Base-by-base conservation (phyloP, 176 grass and related monocot species). In the Puya raimondii region DNA sequence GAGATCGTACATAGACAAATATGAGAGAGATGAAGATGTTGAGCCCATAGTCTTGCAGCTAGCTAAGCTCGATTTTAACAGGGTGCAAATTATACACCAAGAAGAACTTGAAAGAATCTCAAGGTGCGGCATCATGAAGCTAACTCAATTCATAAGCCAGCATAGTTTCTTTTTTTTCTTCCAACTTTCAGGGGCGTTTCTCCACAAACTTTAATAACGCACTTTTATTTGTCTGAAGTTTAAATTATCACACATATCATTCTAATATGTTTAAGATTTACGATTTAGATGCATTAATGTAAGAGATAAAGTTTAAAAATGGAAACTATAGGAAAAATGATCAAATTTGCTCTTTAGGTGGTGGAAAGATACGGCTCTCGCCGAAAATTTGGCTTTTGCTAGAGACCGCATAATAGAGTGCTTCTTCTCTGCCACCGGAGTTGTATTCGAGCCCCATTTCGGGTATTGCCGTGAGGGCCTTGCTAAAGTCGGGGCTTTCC, bases 381-480 rank as follows among this genome's bases (percentile, higher is more conserved):
- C 3, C 0, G 4, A 33, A 33, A 33, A 33, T 33, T 27, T 72
- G 0, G 10, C 61, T 17, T 91, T 87, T 53, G 73, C 78, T 1
- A 76, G 84, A 74, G 88, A 87, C n/a, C 66, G 84, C 21, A 54
- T 91, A 47, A 17, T 91, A 14, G 88, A 86, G 17, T 80, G 80
- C 73, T 91, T 80, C 73, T 66, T 86, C n/a, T 83, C 29, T 0
- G 80, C 83, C 23, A 77, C 48, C 9, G 81, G 84, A 4, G 70
- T 76, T 5, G 50, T 71, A 0, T 79, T 66, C 29, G 81, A 78
- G 18, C 81, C 84, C 0, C 23, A 79, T 0, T 2, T 64, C 5
- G 68, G 67, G 16, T 7, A 3, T 12, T 79, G 71, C 5, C 65
- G 81, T 0, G 71, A 84, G 52, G 53, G 23, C 1, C 13, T 87